phyloP scores from a whole-genome alignment of 352 stramenopile species.

The Globisporangium solare region DNA sequence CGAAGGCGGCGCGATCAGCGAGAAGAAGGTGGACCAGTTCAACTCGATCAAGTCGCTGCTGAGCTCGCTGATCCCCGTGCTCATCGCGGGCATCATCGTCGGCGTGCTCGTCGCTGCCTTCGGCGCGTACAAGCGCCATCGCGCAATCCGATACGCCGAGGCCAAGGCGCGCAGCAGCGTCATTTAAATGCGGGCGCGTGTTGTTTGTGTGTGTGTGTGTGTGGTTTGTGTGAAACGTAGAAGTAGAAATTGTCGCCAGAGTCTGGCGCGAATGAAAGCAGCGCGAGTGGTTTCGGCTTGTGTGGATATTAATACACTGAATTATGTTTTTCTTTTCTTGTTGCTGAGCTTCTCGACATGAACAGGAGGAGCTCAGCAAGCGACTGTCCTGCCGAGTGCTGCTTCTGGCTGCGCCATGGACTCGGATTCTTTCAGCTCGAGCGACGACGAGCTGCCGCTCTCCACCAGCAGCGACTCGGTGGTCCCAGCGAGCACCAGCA shows the following conservation, averaged over 20 bases:
- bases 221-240: background rate
- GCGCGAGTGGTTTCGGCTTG: too few species aligned
- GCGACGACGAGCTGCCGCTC: too few species aligned
- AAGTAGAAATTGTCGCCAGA: background rate
- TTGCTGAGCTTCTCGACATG: too few species aligned
- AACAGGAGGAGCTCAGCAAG: too few species aligned
- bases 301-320: too few species aligned
- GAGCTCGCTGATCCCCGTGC: constrained; percentile 45
- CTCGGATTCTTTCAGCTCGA: too few species aligned
- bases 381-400: too few species aligned
- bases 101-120: constrained; percentile 26
- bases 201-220: background rate
- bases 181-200: background rate
- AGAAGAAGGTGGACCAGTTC: constrained; percentile 31
- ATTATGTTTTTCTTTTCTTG: too few species aligned
- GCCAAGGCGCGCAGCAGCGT: background rate
- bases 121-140: constrained; percentile 38
- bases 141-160: constrained; percentile 8
- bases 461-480: too few species aligned
- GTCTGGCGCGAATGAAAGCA: background rate
- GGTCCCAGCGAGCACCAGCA: too few species aligned
- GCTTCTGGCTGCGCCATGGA: too few species aligned
- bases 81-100: constrained; percentile 51
- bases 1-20: constrained; percentile 35
- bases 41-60: constrained; percentile 41